Percentiles rank a stretch among this genome's conserved stretches.
These are phyloP conservation scores for Capsicum rhomboideum DNA, from an alignment of 257 asterid species.

Conservation along the genomic window DNA sequence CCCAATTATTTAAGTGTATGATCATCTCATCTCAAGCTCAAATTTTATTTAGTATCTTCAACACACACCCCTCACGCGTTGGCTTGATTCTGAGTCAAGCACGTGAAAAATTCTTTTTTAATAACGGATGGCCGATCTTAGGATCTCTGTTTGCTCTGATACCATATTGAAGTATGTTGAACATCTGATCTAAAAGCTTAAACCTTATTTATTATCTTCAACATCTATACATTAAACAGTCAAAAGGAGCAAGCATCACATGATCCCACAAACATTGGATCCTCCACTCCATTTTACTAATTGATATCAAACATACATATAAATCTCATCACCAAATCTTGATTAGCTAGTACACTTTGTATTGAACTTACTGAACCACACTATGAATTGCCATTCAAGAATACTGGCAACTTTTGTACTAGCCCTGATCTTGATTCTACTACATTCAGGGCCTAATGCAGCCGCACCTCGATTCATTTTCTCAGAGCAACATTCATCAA, in stretches of 20 bases:
- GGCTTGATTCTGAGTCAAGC: background rate
- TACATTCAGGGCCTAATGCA: background rate
- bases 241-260: constrained; percentile 20
- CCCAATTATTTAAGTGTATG: background rate
- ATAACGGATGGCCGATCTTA: background rate
- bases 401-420: background rate
- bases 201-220: background rate
- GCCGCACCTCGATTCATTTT: constrained; percentile 4
- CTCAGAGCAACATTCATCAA: background rate
- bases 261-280: constrained; percentile 23
- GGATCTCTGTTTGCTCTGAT: background rate
- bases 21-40: background rate
- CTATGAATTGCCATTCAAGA: constrained; percentile 4
- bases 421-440: background rate
- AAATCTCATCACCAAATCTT: background rate
- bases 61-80: background rate
- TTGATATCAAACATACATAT: background rate
- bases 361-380: background rate
- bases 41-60: background rate
- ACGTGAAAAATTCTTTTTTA: background rate
- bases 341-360: background rate
- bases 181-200: background rate
- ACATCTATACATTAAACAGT: constrained; percentile 4
- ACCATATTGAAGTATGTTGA: background rate
- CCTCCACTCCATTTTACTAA: background rate